These are phyloP conservation scores for Quercus aquifolioides DNA, from an alignment of 306 rosid genomes.

Conservation along the genomic window DNA sequence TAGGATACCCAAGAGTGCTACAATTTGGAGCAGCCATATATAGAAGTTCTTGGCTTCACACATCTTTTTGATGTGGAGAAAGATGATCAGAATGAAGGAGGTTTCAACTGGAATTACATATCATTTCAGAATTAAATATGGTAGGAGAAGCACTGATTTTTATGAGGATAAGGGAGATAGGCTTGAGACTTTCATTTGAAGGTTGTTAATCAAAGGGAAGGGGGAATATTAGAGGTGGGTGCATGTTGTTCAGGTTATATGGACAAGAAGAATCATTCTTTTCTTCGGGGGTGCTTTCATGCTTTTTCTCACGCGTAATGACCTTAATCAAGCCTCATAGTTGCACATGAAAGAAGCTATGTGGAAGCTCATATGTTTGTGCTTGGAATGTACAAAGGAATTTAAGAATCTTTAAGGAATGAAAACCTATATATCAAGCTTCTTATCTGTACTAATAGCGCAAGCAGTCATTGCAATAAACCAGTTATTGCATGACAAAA, in stretches of 20 bases:
- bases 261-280: conserved; percentile 23
- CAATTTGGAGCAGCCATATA: conserved; percentile 15
- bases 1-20: conserved; percentile 31
- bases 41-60: conserved; percentile 23
- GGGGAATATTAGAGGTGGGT: neutral
- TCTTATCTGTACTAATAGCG: neutral
- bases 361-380: neutral
- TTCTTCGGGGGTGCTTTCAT: conserved; percentile 15
- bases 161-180: neutral
- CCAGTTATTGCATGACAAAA: no score
- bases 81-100: neutral
- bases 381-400: neutral
- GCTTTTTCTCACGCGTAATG: neutral
- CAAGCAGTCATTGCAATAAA: neutral
- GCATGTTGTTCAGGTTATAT: neutral
- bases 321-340: no score
- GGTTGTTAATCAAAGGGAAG: neutral
- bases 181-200: neutral
- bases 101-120: neutral
- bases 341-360: neutral
- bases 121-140: neutral
- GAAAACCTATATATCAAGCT: neutral
- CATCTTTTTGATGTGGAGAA: neutral
- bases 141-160: neutral
- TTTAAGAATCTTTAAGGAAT: neutral